A percentile compares a stretch with the other conserved stretches of the same genome.
phyloP scores from a whole-genome alignment of 2,329 filamentous ascomycete species.

The Aspergillus fumigatiaffinis region DNA sequence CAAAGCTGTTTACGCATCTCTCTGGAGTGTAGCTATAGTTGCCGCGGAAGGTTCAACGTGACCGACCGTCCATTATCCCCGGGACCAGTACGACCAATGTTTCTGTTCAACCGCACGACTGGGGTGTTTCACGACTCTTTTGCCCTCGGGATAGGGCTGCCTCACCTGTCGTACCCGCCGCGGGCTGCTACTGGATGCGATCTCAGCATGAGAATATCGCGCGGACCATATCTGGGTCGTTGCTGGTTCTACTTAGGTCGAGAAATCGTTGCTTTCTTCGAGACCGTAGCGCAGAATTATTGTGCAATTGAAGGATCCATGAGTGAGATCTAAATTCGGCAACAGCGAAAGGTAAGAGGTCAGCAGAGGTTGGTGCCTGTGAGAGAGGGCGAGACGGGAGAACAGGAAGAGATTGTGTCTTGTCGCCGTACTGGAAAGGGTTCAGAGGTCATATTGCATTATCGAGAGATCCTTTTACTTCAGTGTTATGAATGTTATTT shows the following conservation, averaged over 20 bases:
- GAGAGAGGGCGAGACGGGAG: conserved; percentile 45
- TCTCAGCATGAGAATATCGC: conserved; percentile 54
- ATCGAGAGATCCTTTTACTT: neutral
- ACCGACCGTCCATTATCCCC: conserved; percentile 48
- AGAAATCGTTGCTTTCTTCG: conserved; percentile 56
- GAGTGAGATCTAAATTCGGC: conserved; percentile 50
- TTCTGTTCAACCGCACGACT: conserved; percentile 50
- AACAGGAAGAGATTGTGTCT: conserved; percentile 57
- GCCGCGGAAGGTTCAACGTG: conserved; percentile 45
- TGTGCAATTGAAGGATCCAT: conserved; percentile 50
- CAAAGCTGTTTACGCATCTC: conserved; percentile 56
- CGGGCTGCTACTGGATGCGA: conserved; percentile 60
- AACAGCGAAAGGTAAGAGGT: conserved; percentile 40
- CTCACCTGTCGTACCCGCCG: conserved; percentile 56
- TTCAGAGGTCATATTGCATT: no score
- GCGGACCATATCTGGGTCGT: conserved; percentile 52
- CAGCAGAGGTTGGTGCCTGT: conserved; percentile 41
- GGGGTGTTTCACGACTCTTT: conserved; percentile 49
- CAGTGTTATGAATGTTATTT: conserved; percentile 3
- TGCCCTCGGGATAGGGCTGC: conserved; percentile 29
- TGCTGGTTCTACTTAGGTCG: conserved; percentile 58
- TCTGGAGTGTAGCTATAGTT: conserved; percentile 54
- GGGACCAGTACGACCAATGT: conserved; percentile 13
- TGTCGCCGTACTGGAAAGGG: conserved; percentile 46
- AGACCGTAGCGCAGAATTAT: conserved; percentile 40